Evolutionary conservation across 305 asterid species (phyloP).

Genomic region (Euphrasia arctica): DNA sequence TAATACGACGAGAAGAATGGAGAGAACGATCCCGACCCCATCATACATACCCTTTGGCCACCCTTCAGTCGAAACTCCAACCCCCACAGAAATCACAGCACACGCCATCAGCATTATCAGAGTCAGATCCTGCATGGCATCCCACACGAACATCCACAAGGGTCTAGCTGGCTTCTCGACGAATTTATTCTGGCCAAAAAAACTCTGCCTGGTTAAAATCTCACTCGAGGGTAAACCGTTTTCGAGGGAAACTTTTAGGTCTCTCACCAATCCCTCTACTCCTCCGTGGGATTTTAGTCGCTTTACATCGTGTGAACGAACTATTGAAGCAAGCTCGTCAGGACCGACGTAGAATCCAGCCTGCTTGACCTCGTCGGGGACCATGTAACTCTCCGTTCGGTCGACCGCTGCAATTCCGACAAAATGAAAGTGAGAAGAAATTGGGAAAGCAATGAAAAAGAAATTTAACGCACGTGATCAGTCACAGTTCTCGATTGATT

Average conservation of each 20-base stretch:
- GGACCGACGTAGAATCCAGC: constrained; percentile 59
- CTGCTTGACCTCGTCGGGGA: constrained; percentile 48
- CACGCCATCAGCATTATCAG: constrained; percentile 65
- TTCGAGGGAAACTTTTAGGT: constrained; percentile 49
- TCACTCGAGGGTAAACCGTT: constrained; percentile 48
- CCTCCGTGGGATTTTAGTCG: constrained; percentile 52
- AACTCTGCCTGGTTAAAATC: constrained; percentile 37
- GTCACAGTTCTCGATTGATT: neutral
- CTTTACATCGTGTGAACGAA: constrained; percentile 58
- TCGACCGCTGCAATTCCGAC: constrained; percentile 39
- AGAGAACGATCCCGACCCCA: constrained; percentile 64
- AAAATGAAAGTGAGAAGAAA: constrained; percentile 24
- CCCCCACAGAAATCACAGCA: constrained; percentile 63
- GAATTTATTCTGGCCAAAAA: constrained; percentile 57
- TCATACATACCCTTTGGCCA: constrained; percentile 85
- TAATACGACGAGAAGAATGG: constrained; percentile 62
- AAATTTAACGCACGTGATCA: neutral
- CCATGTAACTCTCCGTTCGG: constrained; percentile 26
- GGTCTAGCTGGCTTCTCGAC: constrained; percentile 64
- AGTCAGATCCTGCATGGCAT: constrained; percentile 74
- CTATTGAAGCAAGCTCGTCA: constrained; percentile 61
- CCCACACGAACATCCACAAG: constrained; percentile 73
- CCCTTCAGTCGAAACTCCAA: constrained; percentile 79
- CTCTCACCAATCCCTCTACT: constrained; percentile 47
- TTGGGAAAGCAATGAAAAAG: constrained; percentile 4